These are phyloP conservation scores for Tephrocybe sp. DNA, from an alignment of 768 basidiomycete species.

Conservation along the genomic window DNA sequence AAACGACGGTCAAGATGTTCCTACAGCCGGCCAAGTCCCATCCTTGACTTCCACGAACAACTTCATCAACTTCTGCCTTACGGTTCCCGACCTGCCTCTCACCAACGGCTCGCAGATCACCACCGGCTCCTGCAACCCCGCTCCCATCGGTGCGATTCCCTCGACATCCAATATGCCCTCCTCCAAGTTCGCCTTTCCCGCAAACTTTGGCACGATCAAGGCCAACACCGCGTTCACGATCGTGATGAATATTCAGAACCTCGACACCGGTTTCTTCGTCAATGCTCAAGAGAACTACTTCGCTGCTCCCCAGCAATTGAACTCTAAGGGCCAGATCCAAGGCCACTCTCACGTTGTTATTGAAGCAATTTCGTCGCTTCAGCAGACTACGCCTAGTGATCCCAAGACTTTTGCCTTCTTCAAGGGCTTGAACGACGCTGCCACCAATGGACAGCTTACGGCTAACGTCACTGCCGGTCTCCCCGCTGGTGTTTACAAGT, in stretches of 20 bases:
- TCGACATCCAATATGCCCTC: slow-evolving; percentile 37
- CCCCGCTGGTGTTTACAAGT: slow-evolving; percentile 53
- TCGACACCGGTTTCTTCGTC: slow-evolving; percentile 42
- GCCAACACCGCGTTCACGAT: slow-evolving; percentile 43
- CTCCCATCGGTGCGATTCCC: slow-evolving; percentile 43
- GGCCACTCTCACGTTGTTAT: slow-evolving; percentile 48
- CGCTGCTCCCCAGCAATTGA: slow-evolving; percentile 43
- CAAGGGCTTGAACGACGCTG: slow-evolving; percentile 53
- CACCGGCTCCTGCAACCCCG: slow-evolving; percentile 23
- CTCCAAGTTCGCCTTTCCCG: slow-evolving; percentile 32
- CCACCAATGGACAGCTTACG: slow-evolving; percentile 47
- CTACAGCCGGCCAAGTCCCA: slow-evolving; percentile 35
- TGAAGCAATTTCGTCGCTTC: slow-evolving; percentile 24
- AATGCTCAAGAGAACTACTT: slow-evolving; percentile 40
- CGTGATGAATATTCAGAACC: slow-evolving; percentile 30
- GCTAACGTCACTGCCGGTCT: slow-evolving; percentile 47
- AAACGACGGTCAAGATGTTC: slow-evolving; percentile 25
- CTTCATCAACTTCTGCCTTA: slow-evolving; percentile 47
- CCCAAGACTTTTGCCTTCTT: slow-evolving; percentile 60
- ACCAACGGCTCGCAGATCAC: slow-evolving; percentile 45
- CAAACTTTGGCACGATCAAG: slow-evolving; percentile 35
- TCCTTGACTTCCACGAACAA: slow-evolving; percentile 48
- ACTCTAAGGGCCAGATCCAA: slow-evolving; percentile 37
- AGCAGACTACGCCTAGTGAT: slow-evolving; percentile 41
- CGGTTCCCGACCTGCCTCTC: slow-evolving; percentile 44